Evolutionary conservation across 192 early-diverging fungal species (phyloP), one percentile per base, ranked within the genome.

Genomic region (Coemansia sp.): DNA sequence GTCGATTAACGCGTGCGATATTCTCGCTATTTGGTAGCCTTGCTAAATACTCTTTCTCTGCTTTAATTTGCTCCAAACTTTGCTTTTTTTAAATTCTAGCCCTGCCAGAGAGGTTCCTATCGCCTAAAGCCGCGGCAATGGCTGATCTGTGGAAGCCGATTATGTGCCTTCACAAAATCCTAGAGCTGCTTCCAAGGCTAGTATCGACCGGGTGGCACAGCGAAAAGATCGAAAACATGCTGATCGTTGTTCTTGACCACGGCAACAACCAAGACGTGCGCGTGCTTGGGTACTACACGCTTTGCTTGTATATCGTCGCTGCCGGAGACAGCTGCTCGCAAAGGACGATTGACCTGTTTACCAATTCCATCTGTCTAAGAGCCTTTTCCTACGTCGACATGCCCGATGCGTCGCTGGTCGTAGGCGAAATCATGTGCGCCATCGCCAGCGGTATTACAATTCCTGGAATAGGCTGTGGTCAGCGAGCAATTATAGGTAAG

Each of bases 241-340:
- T 79, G 51, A 62, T 79, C 20, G 67, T 79, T 5, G 34, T 74
- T 24, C 71, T 79, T 13, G 76, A 79, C 27, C 76, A 79, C 29
- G 76, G 76, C 24, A 79, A 79, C 50, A 73, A 79, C 59, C 67
- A 66, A 2, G 76, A 73, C 19, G 68, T 79, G 36, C 71, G 76
- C 18, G 36, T 59, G 10, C 62, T 79, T 16, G 76, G 76, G 0
- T 57, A 61, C 14, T 68, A 79, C 23, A 61, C 65, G 0, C 61
- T 79, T 29, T 47, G 54, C 19, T 29, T 74, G 11, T 79, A 79
- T 36, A 74, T 79, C 60, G 28, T 55, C 1, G 60, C 68, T 35
- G 19, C 53, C 10, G 32, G 39, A 7, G 76, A 61, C 20, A 61
- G 45, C 20, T 74, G 57, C 27, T 74, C 76, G 0, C 57, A 64